Base-by-base conservation (phyloP, 2,329 filamentous ascomycete species). In the Fusarium sp. region DNA sequence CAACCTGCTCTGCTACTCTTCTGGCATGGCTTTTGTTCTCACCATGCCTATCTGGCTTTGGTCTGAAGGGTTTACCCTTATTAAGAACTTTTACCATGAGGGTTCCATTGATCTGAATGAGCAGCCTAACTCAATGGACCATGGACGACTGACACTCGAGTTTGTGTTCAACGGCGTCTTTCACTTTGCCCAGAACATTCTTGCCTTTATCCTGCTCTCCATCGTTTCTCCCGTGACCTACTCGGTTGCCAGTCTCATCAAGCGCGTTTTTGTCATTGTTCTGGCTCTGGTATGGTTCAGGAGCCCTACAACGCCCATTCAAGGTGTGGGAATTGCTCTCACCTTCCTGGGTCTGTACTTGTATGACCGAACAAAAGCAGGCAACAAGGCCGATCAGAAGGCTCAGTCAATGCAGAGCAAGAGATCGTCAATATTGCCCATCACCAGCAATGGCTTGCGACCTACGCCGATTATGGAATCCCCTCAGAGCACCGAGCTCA, bases 101-200 rank as follows among this genome's bases (percentile, higher is more conserved):
- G 94, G 94, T n/a, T 87, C 90, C 3, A 86, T 98, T 54, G 87
- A 90, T 68, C 78, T 91, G 43, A 83, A 79, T 49, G 78, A 83
- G 42, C 81, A 81, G 24, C 89, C 91, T 34, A 85, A 94, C 28
- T 89, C 91, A 14, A 91, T 92, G 73, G 91, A 93, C 69, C 91
- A 94, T 62, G 93, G 91, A 26, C 89, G 93, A 4, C 79, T 92
- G 44, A 83, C 86, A 1, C 76, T 97, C n/a, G 96, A 99, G 77
- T 98, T 97, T 78, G 79, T 98, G 52, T 98, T 99, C 85, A 99
- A 99, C 79, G 96, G 96, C 57, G 91, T 94, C 6, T 98, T 97
- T 77, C 96, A 99, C 80, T 99, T 98, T 79, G 93, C 89, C 17
- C 96, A 99, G 76, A 98, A 97, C 76, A 97, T 99, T 54, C 87